phyloP scores from a whole-genome alignment of 148 eudicot species.

The Rhododendron mucronatum region DNA sequence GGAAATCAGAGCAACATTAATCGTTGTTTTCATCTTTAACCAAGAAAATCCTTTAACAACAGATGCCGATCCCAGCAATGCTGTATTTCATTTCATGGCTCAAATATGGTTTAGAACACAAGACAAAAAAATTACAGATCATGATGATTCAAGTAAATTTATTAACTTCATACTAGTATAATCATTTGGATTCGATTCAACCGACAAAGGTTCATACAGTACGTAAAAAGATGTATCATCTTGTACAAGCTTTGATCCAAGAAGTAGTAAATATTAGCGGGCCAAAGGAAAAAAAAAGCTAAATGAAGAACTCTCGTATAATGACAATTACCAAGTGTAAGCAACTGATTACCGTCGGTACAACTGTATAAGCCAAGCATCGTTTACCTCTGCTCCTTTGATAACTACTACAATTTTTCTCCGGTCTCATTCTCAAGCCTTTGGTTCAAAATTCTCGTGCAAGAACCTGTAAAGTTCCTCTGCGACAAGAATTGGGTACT shows the following conservation, averaged over 20 bases:
- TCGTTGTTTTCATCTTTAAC: neutral
- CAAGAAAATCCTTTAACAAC: neutral
- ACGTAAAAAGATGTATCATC: neutral
- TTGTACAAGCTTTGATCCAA: neutral
- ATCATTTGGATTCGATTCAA: neutral
- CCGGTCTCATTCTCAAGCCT: neutral
- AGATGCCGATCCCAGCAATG: neutral
- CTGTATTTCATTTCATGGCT: neutral
- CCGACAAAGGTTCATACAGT: neutral
- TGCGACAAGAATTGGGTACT: slow-evolving; percentile 71
- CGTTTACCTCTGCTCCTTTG: neutral
- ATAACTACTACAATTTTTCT: neutral
- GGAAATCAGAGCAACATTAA: neutral
- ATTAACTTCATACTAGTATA: neutral
- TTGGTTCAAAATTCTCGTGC: slow-evolving; percentile 40
- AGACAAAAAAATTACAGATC: neutral
- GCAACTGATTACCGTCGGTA: neutral
- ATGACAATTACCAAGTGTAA: neutral
- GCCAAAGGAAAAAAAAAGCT: neutral
- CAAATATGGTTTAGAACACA: neutral
- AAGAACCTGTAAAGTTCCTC: slow-evolving; percentile 68
- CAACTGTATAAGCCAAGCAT: neutral
- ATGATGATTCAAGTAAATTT: neutral
- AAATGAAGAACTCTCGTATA: neutral
- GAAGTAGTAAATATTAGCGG: neutral